Conservation (phyloP, 345 rosid genomes). For the Diplotaxis tenuifolia region DNA sequence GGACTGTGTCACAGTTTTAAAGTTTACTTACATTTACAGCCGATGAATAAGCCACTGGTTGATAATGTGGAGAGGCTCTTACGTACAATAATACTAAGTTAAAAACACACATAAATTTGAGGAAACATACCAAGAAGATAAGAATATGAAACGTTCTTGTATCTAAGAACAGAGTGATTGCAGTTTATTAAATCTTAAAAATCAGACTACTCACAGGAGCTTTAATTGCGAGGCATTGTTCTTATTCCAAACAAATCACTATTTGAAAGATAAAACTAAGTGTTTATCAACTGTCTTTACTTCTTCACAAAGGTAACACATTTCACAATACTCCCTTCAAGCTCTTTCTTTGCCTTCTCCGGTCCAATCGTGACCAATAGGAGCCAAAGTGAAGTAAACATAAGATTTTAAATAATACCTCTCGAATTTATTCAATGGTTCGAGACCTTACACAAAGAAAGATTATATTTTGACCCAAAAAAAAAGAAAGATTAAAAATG, state of each 20-base stretch:
- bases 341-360: constrained; percentile 89
- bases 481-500: not conserved
- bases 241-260: constrained; percentile 16
- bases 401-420: constrained; percentile 45
- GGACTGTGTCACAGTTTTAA: too few relatives aligned
- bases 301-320: constrained; percentile 69
- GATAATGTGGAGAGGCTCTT: too few relatives aligned
- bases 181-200: too few relatives aligned
- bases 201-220: not conserved
- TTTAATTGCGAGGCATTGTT: constrained; percentile 4
- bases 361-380: constrained; percentile 50
- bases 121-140: too few relatives aligned
- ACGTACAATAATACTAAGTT: too few relatives aligned
- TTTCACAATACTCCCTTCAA: constrained; percentile 71
- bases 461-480: too few relatives aligned
- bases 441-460: constrained; percentile 70
- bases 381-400: not conserved
- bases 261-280: not conserved
- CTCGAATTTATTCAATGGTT: constrained; percentile 79
- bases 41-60: too few relatives aligned
- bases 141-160: too few relatives aligned
- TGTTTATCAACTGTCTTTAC: constrained; percentile 34
- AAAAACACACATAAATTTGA: too few relatives aligned
- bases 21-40: too few relatives aligned
- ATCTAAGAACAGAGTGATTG: too few relatives aligned